Conservation (phyloP, 176 grass and related monocot genomes). For the Aegilops sharonensis region DNA sequence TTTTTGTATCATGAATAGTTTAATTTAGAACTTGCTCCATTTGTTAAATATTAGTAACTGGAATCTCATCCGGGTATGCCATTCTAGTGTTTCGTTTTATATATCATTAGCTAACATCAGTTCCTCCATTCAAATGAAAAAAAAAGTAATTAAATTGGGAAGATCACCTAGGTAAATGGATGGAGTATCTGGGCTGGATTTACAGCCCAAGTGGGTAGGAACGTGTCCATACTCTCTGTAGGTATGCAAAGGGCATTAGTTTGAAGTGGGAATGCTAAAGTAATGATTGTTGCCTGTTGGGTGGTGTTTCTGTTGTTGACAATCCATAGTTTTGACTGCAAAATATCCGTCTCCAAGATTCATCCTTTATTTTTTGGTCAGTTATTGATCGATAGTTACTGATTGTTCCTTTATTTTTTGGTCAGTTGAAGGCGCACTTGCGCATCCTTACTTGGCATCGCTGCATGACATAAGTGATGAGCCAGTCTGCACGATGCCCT, state of each 20-base stretch:
- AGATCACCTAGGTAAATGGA: not conserved
- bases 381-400: slow-evolving; percentile 35
- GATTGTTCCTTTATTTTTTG: slow-evolving; percentile 4
- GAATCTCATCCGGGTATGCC: not conserved
- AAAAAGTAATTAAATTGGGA: not conserved
- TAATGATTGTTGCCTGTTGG: not conserved
- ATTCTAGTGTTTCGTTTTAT: not conserved
- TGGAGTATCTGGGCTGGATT: not conserved
- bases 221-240: not conserved
- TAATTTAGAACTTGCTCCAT: not conserved
- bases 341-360: not conserved
- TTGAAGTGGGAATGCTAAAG: slow-evolving; percentile 7
- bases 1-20: not conserved
- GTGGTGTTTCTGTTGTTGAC: slow-evolving; percentile 6
- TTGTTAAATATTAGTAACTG: not conserved
- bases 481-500: slow-evolving; percentile 68
- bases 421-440: slow-evolving; percentile 94
- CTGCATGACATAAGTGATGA: slow-evolving; percentile 94
- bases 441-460: slow-evolving; percentile 90
- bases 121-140: not conserved
- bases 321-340: not conserved
- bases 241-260: not conserved
- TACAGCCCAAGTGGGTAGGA: slow-evolving; percentile 3
- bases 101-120: not conserved
- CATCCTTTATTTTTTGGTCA: slow-evolving; percentile 9